Base-by-base conservation (phyloP, 176 grass and related monocot genomes). In the Tillandsia fasciculata region DNA sequence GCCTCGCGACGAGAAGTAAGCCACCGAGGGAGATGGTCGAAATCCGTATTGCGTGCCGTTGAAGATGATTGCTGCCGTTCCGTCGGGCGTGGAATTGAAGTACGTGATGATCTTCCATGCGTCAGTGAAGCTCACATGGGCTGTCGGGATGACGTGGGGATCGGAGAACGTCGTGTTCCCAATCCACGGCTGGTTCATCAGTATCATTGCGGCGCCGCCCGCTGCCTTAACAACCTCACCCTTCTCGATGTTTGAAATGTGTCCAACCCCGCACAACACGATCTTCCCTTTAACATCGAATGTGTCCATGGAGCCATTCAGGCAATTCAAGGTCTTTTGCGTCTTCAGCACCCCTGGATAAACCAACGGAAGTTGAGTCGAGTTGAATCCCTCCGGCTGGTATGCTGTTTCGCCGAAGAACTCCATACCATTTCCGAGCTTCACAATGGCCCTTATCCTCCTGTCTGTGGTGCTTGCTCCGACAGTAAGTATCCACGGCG, bases 401-500 rank as follows among this genome's bases (percentile, higher is more conserved):
- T 85, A 91, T 15, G 83, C 8, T 2, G 88, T 66, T 67, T 89
- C 88, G 11, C 92, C 92, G 42, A 80, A 50, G 50, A 96, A 27
- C 27, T 23, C 52, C 13, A 70, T 9, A 2, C 83, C 85, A 2
- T 77, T 85, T 4, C 86, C 88, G 0, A 96, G 83, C 76, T 76
- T 82, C 26, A 96, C 70, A 11, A 65, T 68, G 11, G 74, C 78
- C 58, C 81, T 48, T 76, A 83, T 82, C 28, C 54, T 73, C 66
- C 91, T 74, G 71, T 86, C 87, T 12, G 86, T 96, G 0, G 88
- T 88, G 61, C 77, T 87, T 1, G 91, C 91, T 28, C 79, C 91
- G 50, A 86, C 86, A 15, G 92, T 96, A 69, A 96, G 86, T 57
- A 91, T 53, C 92, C 92, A 96, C 9, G 92, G 92, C 27, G 92